Percentiles rank a stretch among this genome's conserved stretches.
These are phyloP conservation scores for Aureobasidium namibiae DNA, from an alignment of 2,329 filamentous ascomycete genomes.

Conservation along the genomic window DNA sequence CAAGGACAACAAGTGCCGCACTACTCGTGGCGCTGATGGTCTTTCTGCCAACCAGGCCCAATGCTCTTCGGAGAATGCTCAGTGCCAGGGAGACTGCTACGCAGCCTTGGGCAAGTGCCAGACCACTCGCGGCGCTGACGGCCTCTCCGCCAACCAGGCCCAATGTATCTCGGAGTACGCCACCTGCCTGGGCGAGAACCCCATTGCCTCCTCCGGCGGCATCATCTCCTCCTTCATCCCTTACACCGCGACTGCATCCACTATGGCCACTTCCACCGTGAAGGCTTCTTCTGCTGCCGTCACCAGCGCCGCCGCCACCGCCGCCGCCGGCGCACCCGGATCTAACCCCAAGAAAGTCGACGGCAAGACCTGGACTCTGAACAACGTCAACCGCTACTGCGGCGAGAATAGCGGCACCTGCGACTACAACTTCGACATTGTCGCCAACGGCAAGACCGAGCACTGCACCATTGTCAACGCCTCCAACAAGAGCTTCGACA, in stretches of 20 bases:
- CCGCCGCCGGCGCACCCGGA: background rate
- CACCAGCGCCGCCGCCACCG: background rate
- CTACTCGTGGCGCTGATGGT: background rate
- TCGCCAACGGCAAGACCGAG: constrained; percentile 8
- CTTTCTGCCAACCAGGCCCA: background rate
- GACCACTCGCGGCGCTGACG: background rate
- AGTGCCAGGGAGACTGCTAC: constrained; percentile 7
- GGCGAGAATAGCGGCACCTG: constrained; percentile 9
- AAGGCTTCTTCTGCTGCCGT: background rate
- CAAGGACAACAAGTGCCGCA: background rate
- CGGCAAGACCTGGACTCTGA: constrained; percentile 12
- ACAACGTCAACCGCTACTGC: constrained; percentile 16
- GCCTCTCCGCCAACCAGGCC: constrained; percentile 7
- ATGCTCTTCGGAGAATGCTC: background rate
- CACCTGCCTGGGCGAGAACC: constrained; percentile 11
- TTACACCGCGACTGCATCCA: background rate
- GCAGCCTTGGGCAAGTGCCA: background rate
- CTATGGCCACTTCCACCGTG: background rate
- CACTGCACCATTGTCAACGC: constrained; percentile 15
- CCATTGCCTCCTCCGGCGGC: background rate
- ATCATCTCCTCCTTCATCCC: background rate
- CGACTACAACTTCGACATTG: constrained; percentile 16
- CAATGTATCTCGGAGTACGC: constrained; percentile 1
- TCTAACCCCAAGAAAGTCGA: constrained; percentile 6
- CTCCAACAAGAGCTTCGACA: constrained; percentile 2